Evolutionary conservation across 2,329 filamentous ascomycete genomes (phyloP).

Genomic region (Aspergillus terreus): DNA sequence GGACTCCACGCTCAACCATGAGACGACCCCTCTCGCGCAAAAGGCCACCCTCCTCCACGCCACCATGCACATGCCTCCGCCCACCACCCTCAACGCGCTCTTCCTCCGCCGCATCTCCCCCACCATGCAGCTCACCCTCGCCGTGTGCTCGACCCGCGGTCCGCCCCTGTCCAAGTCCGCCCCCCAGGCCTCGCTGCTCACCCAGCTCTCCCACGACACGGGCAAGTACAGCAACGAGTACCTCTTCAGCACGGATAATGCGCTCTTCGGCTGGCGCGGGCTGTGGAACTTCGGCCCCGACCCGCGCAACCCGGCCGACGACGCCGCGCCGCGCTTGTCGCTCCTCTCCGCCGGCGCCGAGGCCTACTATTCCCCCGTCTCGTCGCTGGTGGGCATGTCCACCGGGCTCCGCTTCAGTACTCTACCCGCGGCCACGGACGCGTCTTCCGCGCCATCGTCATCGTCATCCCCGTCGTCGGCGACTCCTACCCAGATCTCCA

Average conservation of each 20-base stretch:
- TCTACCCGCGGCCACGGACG: constrained; percentile 54
- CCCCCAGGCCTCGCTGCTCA: constrained; percentile 44
- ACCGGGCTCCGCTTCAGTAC: constrained; percentile 87
- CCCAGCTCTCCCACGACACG: constrained; percentile 62
- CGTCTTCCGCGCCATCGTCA: constrained; percentile 9
- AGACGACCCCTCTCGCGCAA: constrained; percentile 5
- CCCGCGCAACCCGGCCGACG: constrained; percentile 21
- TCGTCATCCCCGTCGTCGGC: constrained; percentile 17
- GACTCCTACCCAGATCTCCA: constrained; percentile 48
- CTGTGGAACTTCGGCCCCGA: constrained; percentile 92
- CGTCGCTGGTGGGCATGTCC: constrained; percentile 89
- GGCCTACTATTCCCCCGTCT: constrained; percentile 90
- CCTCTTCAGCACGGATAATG: constrained; percentile 87
- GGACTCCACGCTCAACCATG: constrained; percentile 25
- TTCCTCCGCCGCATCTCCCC: constrained; percentile 76
- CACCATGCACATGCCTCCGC: constrained; percentile 54
- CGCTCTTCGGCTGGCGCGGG: constrained; percentile 78
- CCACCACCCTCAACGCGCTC: constrained; percentile 80
- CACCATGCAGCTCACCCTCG: constrained; percentile 73
- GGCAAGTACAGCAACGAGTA: constrained; percentile 88
- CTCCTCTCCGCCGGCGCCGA: constrained; percentile 89
- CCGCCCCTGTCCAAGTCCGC: constrained; percentile 40
- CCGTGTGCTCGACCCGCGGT: constrained; percentile 44
- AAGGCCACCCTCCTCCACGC: constrained; percentile 46
- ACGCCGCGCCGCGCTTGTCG: constrained; percentile 61